These are phyloP conservation scores for Sapria himalayana DNA, from an alignment of 345 rosid species.

Conservation along the genomic window DNA sequence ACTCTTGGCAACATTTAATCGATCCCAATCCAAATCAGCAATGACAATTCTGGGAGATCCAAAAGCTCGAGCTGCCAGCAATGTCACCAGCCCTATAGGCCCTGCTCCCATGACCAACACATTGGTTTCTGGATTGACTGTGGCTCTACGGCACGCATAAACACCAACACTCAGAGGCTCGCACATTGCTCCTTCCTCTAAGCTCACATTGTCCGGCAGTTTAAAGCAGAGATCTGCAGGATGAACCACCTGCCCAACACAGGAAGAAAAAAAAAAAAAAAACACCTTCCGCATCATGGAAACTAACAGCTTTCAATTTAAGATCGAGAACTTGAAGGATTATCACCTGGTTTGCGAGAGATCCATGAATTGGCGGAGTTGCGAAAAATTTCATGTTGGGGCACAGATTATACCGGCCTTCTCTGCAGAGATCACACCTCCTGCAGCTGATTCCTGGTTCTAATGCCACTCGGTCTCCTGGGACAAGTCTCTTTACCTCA, in stretches of 20 bases:
- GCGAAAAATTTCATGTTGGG: slow-evolving; percentile 89
- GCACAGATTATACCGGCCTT: slow-evolving; percentile 74
- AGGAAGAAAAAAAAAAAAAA: background rate
- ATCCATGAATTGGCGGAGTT: slow-evolving; percentile 79
- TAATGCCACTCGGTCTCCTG: slow-evolving; percentile 68
- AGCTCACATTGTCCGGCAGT: slow-evolving; percentile 68
- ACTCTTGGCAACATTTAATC: slow-evolving; percentile 52
- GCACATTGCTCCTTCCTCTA: slow-evolving; percentile 97
- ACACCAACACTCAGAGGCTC: slow-evolving; percentile 90
- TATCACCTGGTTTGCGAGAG: slow-evolving; percentile 64
- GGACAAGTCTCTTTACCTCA: slow-evolving; percentile 40
- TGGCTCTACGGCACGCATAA: slow-evolving; percentile 80
- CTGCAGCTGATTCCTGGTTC: slow-evolving; percentile 88
- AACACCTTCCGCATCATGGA: background rate
- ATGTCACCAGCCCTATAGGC: slow-evolving; percentile 77
- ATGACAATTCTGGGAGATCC: slow-evolving; percentile 63
- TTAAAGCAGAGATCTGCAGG: slow-evolving; percentile 82
- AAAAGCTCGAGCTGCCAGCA: slow-evolving; percentile 81
- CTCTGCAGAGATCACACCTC: slow-evolving; percentile 46
- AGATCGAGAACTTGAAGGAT: background rate
- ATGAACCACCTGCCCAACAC: slow-evolving; percentile 69
- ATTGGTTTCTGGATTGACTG: slow-evolving; percentile 47
- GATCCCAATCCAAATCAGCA: slow-evolving; percentile 52
- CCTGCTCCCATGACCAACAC: slow-evolving; percentile 75
- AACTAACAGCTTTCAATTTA: background rate